Evolutionary conservation across 192 early-diverging fungal genomes (phyloP).

Genomic region (Entomortierella lignicola): DNA sequence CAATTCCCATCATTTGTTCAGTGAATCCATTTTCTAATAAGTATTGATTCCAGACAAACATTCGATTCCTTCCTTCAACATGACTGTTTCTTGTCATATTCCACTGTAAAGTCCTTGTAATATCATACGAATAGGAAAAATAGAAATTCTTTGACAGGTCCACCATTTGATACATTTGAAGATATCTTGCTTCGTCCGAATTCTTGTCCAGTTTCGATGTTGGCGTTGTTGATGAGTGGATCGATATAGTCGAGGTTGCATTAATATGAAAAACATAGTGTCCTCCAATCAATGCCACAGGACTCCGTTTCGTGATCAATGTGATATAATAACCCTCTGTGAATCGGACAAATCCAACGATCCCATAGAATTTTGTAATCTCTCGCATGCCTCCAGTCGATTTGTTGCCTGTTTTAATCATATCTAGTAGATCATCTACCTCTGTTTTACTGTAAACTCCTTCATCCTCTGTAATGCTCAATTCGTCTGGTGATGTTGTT

Average conservation of each 20-base stretch:
- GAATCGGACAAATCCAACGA: constrained; percentile 91
- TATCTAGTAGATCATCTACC: constrained; percentile 75
- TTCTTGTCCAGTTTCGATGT: constrained; percentile 75
- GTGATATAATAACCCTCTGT: constrained; percentile 94
- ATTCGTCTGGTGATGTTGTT: constrained; percentile 69
- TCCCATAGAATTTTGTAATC: constrained; percentile 76
- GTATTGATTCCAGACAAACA: constrained; percentile 98
- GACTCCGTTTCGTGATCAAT: constrained; percentile 81
- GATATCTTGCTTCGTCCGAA: constrained; percentile 80
- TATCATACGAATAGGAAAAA: constrained; percentile 97
- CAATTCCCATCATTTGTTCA: constrained; percentile 64
- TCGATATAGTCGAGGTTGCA: constrained; percentile 81
- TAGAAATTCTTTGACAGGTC: constrained; percentile 97
- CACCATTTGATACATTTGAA: constrained; percentile 90
- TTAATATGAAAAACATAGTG: constrained; percentile 98
- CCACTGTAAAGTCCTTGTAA: constrained; percentile 89
- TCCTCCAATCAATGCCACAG: constrained; percentile 93
- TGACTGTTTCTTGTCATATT: constrained; percentile 77
- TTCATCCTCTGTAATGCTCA: constrained; percentile 84
- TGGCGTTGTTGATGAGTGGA: constrained; percentile 62
- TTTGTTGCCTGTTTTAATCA: constrained; percentile 84
- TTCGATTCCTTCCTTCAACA: constrained; percentile 69
- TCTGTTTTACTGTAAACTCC: constrained; percentile 79
- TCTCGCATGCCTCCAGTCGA: constrained; percentile 78
- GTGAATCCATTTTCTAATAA: constrained; percentile 72